These are phyloP conservation scores for Rhizopus microsporus DNA, from an alignment of 371 early-diverging fungal species.

Conservation along the genomic window DNA sequence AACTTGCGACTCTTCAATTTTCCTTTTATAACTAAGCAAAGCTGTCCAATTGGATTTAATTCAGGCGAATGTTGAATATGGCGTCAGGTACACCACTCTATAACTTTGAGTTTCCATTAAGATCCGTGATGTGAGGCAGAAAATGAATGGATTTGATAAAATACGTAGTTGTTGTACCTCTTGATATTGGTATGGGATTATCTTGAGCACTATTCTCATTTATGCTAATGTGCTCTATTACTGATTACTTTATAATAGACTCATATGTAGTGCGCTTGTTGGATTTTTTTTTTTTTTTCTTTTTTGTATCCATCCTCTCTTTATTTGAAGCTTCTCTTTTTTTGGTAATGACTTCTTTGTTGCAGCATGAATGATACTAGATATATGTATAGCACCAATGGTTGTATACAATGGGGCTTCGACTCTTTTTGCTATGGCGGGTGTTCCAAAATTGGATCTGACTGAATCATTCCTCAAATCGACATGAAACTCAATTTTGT, in stretches of 20 bases:
- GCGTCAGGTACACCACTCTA: background rate
- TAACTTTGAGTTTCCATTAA: background rate
- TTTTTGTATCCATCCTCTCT: background rate
- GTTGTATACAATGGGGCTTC: conserved; percentile 9
- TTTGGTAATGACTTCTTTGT: background rate
- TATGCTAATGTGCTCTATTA: background rate
- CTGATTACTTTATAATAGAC: conserved; percentile 5
- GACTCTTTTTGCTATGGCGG: conserved; percentile 6
- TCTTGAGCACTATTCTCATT: too few species aligned
- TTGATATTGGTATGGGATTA: background rate
- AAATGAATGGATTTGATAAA: conserved; percentile 2
- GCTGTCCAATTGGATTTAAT: conserved; percentile 6
- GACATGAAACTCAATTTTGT: conserved; percentile 9
- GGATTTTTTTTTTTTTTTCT: background rate
- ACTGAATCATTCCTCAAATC: conserved; percentile 11
- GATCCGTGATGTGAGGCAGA: background rate
- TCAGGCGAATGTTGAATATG: conserved; percentile 8
- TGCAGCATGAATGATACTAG: background rate
- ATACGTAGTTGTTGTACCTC: conserved; percentile 5
- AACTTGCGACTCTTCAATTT: conserved; percentile 1
- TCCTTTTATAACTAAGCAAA: conserved; percentile 5
- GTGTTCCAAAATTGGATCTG: conserved; percentile 8
- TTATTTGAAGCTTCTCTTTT: background rate
- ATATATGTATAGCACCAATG: conserved; percentile 12
- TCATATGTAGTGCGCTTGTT: background rate